Percentiles rank a stretch among this genome's conserved stretches.
Evolutionary conservation across 2,329 filamentous ascomycete species (phyloP).

Genomic region (Ceratocystis diversiconidia): DNA sequence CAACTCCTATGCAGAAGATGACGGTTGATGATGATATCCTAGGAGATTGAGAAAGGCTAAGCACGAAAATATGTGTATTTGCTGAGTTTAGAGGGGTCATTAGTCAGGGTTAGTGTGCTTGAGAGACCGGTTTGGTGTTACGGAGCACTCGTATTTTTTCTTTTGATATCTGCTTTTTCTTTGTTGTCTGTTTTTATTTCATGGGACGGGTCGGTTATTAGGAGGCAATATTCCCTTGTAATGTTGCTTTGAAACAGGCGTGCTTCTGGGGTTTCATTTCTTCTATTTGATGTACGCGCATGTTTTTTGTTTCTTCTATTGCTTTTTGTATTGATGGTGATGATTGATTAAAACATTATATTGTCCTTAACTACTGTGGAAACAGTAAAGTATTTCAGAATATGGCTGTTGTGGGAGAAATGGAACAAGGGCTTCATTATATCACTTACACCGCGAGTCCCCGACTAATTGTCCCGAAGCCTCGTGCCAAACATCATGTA

Average conservation of each 20-base stretch:
- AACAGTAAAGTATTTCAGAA: too few relatives aligned
- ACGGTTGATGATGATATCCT: conserved; percentile 26
- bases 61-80: not conserved
- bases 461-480: conserved; percentile 28
- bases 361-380: not conserved
- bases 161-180: conserved; percentile 13
- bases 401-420: too few relatives aligned
- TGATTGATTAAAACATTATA: not conserved
- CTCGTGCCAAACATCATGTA: conserved; percentile 53
- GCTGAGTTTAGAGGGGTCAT: not conserved
- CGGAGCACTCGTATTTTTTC: conserved; percentile 7
- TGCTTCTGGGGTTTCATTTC: conserved; percentile 18
- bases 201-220: conserved; percentile 6
- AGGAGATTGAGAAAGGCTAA: conserved; percentile 24
- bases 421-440: not conserved
- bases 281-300: not conserved
- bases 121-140: not conserved
- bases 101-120: not conserved
- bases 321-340: not conserved
- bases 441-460: not conserved
- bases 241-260: conserved; percentile 1
- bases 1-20: conserved; percentile 8
- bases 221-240: conserved; percentile 5
- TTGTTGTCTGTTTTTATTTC: conserved; percentile 17
- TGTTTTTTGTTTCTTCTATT: not conserved